These are phyloP conservation scores for Tolypocladium guangdongense DNA, from an alignment of 2,329 filamentous ascomycete species.

Conservation along the genomic window DNA sequence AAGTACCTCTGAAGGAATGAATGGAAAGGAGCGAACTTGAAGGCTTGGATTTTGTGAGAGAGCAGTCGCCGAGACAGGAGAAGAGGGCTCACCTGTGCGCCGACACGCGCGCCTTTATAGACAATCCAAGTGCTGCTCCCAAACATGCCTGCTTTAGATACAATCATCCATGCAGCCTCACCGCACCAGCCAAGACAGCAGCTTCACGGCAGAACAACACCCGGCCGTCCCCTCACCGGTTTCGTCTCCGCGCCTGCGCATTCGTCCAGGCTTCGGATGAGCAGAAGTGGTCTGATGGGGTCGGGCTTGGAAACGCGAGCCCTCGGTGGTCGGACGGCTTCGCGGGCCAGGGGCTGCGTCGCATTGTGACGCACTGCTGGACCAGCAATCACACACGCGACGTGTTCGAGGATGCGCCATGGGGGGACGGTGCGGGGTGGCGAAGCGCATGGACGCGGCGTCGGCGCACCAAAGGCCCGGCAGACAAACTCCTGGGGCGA, in stretches of 20 bases:
- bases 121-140: not conserved
- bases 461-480: not conserved
- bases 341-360: not conserved
- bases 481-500: not conserved
- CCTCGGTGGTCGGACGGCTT: not conserved
- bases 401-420: not conserved
- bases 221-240: not conserved
- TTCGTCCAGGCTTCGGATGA: too few relatives aligned
- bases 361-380: not conserved
- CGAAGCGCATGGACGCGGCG: not conserved
- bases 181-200: not conserved
- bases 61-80: not conserved
- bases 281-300: too few relatives aligned
- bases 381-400: constrained; percentile 1
- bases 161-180: not conserved
- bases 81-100: not conserved
- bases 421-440: not conserved
- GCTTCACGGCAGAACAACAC: not conserved
- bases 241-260: not conserved
- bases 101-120: not conserved
- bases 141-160: not conserved
- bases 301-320: not conserved
- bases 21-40: not conserved
- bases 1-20: constrained; percentile 1
- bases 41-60: not conserved